These are phyloP conservation scores for Adansonia rubrostipa DNA, from an alignment of 441 rosid species.

Conservation along the genomic window DNA sequence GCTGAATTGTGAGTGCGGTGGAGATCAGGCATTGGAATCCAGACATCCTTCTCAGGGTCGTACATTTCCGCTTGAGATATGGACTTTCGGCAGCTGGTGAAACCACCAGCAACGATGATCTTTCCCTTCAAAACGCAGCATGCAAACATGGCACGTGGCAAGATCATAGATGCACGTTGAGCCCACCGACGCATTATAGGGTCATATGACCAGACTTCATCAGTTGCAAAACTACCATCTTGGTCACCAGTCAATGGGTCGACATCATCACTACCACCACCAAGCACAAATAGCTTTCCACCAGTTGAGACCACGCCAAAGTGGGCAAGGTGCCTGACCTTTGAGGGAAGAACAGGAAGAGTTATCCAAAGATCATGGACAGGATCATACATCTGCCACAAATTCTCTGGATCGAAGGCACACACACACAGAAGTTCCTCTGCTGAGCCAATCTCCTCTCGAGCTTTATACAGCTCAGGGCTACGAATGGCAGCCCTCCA, in stretches of 20 bases:
- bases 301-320: constrained; percentile 71
- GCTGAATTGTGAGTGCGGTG: constrained; percentile 86
- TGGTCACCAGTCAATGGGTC: constrained; percentile 93
- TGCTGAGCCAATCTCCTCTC: constrained; percentile 67
- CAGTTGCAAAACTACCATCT: constrained; percentile 86
- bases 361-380: constrained; percentile 79
- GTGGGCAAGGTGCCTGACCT: constrained; percentile 80
- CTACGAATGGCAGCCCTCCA: constrained; percentile 84
- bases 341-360: constrained; percentile 86
- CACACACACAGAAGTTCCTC: constrained; percentile 81
- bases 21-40: constrained; percentile 82
- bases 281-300: constrained; percentile 82
- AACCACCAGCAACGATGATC: constrained; percentile 90
- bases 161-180: constrained; percentile 70
- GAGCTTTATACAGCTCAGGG: constrained; percentile 70
- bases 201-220: constrained; percentile 94
- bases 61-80: constrained; percentile 91
- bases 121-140: constrained; percentile 83
- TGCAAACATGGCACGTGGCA: constrained; percentile 97
- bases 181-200: constrained; percentile 68
- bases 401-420: constrained; percentile 90
- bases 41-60: constrained; percentile 73
- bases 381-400: constrained; percentile 94
- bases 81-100: constrained; percentile 86
- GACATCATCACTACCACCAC: constrained; percentile 95